These are phyloP conservation scores for Claviceps quebecensis DNA, from an alignment of 2,329 filamentous ascomycete species.

Conservation along the genomic window DNA sequence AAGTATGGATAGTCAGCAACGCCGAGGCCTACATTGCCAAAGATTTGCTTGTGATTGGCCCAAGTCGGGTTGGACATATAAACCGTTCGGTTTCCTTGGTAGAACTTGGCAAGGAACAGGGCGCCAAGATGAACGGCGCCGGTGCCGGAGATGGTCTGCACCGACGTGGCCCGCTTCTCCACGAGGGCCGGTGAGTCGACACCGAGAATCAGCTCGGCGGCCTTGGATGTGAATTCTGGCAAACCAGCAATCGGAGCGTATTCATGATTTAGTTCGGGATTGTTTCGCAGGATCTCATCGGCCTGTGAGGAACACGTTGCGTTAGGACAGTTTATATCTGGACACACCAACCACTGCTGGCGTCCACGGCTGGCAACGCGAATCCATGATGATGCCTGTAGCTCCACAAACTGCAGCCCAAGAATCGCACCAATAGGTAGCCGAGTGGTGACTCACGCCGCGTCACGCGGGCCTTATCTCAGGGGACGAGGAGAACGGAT, in stretches of 20 bases:
- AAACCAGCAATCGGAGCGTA: slow-evolving; percentile 94
- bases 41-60: slow-evolving; percentile 99
- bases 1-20: slow-evolving; percentile 90
- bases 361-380: neutral
- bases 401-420: neutral
- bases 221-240: slow-evolving; percentile 70
- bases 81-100: slow-evolving; percentile 57
- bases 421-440: neutral
- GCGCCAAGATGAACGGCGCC: slow-evolving; percentile 88
- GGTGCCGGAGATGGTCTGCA: slow-evolving; percentile 96
- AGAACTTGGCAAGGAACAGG: slow-evolving; percentile 90
- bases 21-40: slow-evolving; percentile 71
- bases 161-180: slow-evolving; percentile 66
- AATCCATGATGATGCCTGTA: neutral
- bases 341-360: neutral
- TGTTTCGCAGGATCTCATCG: slow-evolving; percentile 74
- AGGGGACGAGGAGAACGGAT: neutral
- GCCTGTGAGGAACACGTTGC: slow-evolving; percentile 41
- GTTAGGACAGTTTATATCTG: neutral
- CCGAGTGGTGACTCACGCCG: neutral
- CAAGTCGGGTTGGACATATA: slow-evolving; percentile 94
- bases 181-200: slow-evolving; percentile 63
- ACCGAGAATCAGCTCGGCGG: slow-evolving; percentile 81
- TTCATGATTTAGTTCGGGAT: slow-evolving; percentile 91
- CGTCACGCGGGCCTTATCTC: neutral